phyloP scores from a whole-genome alignment of 495 filamentous ascomycete genomes.

The Peziza echinospora region DNA sequence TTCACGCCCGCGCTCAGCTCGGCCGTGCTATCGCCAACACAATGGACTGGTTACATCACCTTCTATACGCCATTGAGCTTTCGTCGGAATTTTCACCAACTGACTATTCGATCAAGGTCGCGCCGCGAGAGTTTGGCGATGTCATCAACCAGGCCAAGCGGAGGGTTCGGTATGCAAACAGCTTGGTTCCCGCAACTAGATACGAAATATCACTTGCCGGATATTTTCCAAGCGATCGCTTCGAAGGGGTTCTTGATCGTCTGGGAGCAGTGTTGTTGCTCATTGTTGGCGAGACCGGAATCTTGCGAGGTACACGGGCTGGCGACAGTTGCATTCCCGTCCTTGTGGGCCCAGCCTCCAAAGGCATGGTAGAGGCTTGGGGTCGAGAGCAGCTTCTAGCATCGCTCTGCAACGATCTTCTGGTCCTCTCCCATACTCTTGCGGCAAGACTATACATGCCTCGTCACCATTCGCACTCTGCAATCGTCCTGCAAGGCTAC shows the following conservation, averaged over 20 bases:
- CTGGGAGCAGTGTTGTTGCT: constrained; percentile 14
- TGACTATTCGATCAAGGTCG: background rate
- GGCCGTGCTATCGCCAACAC: constrained; percentile 13
- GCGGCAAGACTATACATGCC: constrained; percentile 18
- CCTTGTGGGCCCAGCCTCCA: background rate
- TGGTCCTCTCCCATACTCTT: constrained; percentile 18
- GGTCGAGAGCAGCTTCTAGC: constrained; percentile 4
- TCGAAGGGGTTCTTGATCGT: constrained; percentile 16
- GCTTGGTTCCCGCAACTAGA: constrained; percentile 15
- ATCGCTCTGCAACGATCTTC: constrained; percentile 16
- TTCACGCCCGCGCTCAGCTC: constrained; percentile 11
- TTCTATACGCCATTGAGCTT: constrained; percentile 17
- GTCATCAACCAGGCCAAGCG: constrained; percentile 12
- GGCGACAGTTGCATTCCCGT: too few species aligned
- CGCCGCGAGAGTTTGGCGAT: constrained; percentile 13
- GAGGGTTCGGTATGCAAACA: constrained; percentile 11
- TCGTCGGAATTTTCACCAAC: constrained; percentile 11
- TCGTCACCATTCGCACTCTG: constrained; percentile 14
- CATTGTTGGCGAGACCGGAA: constrained; percentile 14
- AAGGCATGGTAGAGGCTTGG: background rate
- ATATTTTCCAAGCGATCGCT: constrained; percentile 16
- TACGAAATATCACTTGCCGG: constrained; percentile 18
- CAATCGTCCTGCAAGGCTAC: constrained; percentile 13
- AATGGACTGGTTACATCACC: constrained; percentile 19
- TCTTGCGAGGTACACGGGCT: too few species aligned